Conservation (phyloP, 768 basidiomycete species). For the Podaxis rugospora region DNA sequence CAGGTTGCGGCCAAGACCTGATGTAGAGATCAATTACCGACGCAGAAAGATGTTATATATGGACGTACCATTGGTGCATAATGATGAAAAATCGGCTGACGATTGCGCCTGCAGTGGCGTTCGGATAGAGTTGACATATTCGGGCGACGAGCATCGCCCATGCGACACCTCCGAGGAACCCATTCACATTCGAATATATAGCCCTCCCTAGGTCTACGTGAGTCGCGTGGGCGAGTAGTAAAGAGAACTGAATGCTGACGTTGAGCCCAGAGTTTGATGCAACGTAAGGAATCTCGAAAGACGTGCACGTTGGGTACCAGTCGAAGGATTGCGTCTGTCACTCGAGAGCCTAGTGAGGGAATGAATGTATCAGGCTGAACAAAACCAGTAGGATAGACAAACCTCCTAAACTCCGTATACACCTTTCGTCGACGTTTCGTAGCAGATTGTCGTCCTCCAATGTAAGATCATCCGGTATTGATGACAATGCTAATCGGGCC, state of each 20-base stretch:
- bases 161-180: constrained; percentile 96
- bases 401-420: constrained; percentile 94
- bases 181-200: constrained; percentile 97
- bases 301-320: constrained; percentile 92
- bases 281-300: constrained; percentile 90
- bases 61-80: constrained; percentile 88
- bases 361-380: constrained; percentile 14
- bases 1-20: constrained; percentile 98
- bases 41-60: neutral
- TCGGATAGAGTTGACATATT: constrained; percentile 98
- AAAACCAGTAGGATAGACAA: constrained; percentile 11
- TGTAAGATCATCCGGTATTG: constrained; percentile 89
- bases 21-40: constrained; percentile 4
- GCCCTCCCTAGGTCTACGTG: constrained; percentile 63
- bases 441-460: constrained; percentile 89
- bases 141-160: constrained; percentile 99
- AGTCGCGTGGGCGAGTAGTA: neutral
- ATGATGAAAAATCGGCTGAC: constrained; percentile 98
- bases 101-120: constrained; percentile 88
- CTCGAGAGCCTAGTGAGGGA: constrained; percentile 70
- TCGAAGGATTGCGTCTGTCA: constrained; percentile 92
- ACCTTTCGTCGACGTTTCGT: constrained; percentile 89
- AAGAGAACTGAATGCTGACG: constrained; percentile 43
- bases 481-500: constrained; percentile 80
- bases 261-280: constrained; percentile 98